Base-by-base conservation (phyloP, 1,139 yeast genomes). In the Arxiozyma telluris region DNA sequence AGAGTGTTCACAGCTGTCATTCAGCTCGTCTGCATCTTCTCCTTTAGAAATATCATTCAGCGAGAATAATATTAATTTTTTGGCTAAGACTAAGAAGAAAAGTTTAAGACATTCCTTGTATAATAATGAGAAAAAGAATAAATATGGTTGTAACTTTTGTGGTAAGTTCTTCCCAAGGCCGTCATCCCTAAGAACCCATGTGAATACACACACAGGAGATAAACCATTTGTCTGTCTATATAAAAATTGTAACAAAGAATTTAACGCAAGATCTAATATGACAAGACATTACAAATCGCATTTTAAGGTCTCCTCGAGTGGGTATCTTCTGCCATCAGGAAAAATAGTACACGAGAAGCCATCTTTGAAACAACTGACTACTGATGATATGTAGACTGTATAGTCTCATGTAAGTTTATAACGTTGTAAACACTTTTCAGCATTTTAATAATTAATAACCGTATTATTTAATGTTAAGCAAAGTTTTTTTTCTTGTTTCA, bases 121-220 rank as follows among this genome's bases (percentile, higher is more conserved):
- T 20, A 25, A 34, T 44, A 11, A 30, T 39, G 20, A 15, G 20
- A 51, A 51, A 23, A 50, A 39, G 23, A 49, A 47, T 22, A 60
- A 55, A 44, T 61, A 60, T 50, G 45, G 47, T 23, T 88, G 96
- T 67, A 71, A 76, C 34, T 75, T 81, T n/a, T 89, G 96, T 69
- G 77, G 80, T 53, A 87, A 87, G 67, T 81, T 81, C 50, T 88
- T 89, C 72, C 83, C 86, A 53, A 75, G 96, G 56, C 96, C 96
- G 1, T 82, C 89, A 12, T 84, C 93, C 2, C 73, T 88, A 55
- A 85, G 82, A 62, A 87, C 93, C 4, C 96, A 89, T 70, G 77
- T 80, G 70, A 84, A 86, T 66, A 83, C 89, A 2, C 96, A 89
- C 66, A 87, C 96, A 0, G 96, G 96, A 5, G 93, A 86, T 64